Evolutionary conservation across 345 rosid species (phyloP).

Genomic region (Populus deltoides): DNA sequence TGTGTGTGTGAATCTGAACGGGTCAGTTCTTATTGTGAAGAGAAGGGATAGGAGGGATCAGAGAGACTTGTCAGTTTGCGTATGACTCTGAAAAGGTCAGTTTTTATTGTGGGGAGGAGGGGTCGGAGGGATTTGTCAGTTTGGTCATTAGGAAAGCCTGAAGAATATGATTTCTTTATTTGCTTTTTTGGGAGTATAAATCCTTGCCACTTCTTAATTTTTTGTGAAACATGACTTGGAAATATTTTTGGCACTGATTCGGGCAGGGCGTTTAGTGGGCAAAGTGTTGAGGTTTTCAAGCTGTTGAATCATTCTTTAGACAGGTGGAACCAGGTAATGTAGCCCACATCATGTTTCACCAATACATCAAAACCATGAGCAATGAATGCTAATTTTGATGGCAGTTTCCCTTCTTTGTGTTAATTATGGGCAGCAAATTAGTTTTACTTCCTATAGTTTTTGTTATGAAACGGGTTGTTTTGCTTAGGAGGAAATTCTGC

Average conservation of each 20-base stretch:
- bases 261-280: background rate
- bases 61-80: slow-evolving; percentile 20
- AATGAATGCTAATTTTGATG: background rate
- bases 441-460: background rate
- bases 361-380: background rate
- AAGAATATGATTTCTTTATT: slow-evolving; percentile 38
- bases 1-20: slow-evolving; percentile 34
- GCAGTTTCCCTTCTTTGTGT: background rate
- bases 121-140: slow-evolving; percentile 33
- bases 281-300: background rate
- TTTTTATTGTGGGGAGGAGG: slow-evolving; percentile 12
- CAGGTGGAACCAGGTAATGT: background rate
- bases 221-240: background rate
- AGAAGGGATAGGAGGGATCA: slow-evolving; percentile 5
- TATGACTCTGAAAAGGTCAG: slow-evolving; percentile 49
- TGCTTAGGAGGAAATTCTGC: background rate
- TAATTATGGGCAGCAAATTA: background rate
- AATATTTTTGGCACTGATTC: background rate
- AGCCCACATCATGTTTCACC: background rate
- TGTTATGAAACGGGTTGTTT: background rate
- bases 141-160: slow-evolving; percentile 63
- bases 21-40: slow-evolving; percentile 35
- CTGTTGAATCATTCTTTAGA: background rate
- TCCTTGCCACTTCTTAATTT: background rate
- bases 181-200: background rate